A percentile compares a stretch with the other conserved stretches of the same genome.
These are phyloP conservation scores for Blastobotrys ciferrii DNA, from an alignment of 1,139 yeast genomes.

Conservation along the genomic window DNA sequence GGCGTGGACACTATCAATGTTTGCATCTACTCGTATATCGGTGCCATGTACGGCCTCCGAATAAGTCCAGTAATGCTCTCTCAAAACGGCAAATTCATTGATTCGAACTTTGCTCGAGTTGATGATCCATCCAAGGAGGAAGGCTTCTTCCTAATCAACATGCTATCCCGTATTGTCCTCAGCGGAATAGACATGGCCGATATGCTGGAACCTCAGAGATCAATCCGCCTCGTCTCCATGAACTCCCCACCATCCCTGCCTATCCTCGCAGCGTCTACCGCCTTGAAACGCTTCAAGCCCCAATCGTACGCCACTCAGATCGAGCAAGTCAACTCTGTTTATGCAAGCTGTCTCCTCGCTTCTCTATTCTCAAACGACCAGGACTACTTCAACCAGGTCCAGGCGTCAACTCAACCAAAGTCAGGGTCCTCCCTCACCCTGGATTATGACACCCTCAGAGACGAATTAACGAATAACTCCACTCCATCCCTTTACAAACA, in stretches of 20 bases:
- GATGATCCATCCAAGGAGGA: slow-evolving; percentile 15
- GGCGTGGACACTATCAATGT: slow-evolving; percentile 17
- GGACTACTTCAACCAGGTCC: not conserved
- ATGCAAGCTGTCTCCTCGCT: not conserved
- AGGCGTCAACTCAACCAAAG: slow-evolving; percentile 2
- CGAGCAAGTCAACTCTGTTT: slow-evolving; percentile 1
- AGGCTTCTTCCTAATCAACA: slow-evolving; percentile 17
- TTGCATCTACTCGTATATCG: slow-evolving; percentile 17
- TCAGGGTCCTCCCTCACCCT: not conserved
- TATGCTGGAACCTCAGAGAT: slow-evolving; percentile 14
- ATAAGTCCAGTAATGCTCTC: slow-evolving; percentile 16
- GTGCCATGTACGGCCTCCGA: slow-evolving; percentile 13
- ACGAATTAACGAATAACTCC: slow-evolving; percentile 2
- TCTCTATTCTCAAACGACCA: not conserved
- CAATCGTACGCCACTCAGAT: not conserved
- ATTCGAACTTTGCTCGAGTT: slow-evolving; percentile 18
- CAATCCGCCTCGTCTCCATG: slow-evolving; percentile 12
- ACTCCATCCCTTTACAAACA: not conserved
- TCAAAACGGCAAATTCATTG: slow-evolving; percentile 13
- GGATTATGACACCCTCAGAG: not conserved
- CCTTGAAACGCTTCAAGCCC: slow-evolving; percentile 6
- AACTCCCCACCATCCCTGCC: slow-evolving; percentile 7
- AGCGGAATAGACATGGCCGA: slow-evolving; percentile 13
- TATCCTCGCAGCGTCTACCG: slow-evolving; percentile 7
- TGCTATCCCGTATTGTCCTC: slow-evolving; percentile 14